A percentile compares a stretch with the other conserved stretches of the same genome.
These are phyloP conservation scores for Nicotiana otophora DNA, from an alignment of 257 asterid species.

Conservation along the genomic window DNA sequence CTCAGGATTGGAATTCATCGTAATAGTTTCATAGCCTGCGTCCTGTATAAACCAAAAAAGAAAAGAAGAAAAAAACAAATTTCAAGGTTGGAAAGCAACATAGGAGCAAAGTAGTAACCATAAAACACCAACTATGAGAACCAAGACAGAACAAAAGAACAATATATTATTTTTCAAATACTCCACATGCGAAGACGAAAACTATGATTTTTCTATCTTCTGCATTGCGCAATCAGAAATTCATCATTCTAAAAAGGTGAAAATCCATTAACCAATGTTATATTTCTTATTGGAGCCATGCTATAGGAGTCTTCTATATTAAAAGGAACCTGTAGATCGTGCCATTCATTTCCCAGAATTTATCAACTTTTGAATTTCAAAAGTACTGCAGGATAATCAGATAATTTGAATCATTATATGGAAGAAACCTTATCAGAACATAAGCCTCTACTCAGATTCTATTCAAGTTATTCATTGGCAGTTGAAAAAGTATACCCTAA, in stretches of 20 bases:
- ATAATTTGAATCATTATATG: not conserved
- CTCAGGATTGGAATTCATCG: conserved; percentile 96
- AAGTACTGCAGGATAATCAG: not conserved
- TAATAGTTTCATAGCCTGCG: conserved; percentile 87
- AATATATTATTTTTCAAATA: not conserved
- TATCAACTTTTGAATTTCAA: not conserved
- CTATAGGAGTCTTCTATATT: not conserved
- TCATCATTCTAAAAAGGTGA: not conserved
- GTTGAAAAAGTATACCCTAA: conserved; percentile 25
- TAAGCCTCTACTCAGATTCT: not conserved
- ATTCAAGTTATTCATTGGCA: not conserved
- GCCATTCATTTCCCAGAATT: not conserved
- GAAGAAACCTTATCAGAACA: not conserved
- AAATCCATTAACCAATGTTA: not conserved
- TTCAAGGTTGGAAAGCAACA: not conserved
- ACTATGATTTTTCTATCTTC: not conserved
- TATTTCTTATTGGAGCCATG: not conserved
- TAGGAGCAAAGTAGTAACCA: not conserved
- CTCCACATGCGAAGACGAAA: not conserved
- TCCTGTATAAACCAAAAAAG: conserved; percentile 37
- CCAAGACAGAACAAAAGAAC: not conserved
- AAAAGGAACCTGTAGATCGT: not conserved
- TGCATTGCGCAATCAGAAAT: not conserved
- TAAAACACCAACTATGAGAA: not conserved
- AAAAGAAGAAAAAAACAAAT: not conserved